phyloP scores from a whole-genome alignment of 768 basidiomycete species.

The Flagelloscypha sp. region DNA sequence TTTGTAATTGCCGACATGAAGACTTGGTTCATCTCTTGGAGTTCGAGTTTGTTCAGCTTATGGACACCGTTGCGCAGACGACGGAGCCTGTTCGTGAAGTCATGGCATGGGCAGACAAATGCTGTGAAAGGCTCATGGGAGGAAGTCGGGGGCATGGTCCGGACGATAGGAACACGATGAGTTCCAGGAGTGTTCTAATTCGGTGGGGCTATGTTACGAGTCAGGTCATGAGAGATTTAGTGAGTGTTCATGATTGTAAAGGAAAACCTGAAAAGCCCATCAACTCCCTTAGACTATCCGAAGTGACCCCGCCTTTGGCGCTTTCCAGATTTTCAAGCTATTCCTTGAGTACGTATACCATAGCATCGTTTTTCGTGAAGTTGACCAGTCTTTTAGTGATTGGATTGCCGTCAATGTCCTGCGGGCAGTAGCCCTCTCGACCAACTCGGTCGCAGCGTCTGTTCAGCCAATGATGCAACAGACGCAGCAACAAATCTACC shows the following conservation, averaged over 20 bases:
- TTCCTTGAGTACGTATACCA: conserved; percentile 69
- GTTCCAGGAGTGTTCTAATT: conserved; percentile 79
- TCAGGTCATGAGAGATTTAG: conserved; percentile 87
- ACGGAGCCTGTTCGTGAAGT: conserved; percentile 77
- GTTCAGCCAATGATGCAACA: conserved; percentile 91
- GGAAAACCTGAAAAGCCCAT: no score
- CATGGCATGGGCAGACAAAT: conserved; percentile 89
- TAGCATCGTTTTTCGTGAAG: conserved; percentile 7
- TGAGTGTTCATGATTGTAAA: conserved; percentile 27
- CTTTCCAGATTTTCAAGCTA: conserved; percentile 86
- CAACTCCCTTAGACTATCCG: conserved; percentile 87
- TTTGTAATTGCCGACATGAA: conserved; percentile 89
- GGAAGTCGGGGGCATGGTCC: conserved; percentile 44
- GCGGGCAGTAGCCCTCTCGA: conserved; percentile 78
- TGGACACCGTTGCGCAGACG: conserved; percentile 66
- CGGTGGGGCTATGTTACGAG: conserved; percentile 91
- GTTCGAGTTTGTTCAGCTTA: conserved; percentile 71
- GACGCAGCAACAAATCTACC: conserved; percentile 85
- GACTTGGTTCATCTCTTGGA: conserved; percentile 80
- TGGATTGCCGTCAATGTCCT: conserved; percentile 90
- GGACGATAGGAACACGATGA: conserved; percentile 79
- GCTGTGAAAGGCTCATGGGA: conserved; percentile 78
- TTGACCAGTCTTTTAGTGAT: conserved; percentile 42
- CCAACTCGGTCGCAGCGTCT: conserved; percentile 85
- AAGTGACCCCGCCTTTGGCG: conserved; percentile 87